Evolutionary conservation across 306 rosid genomes (phyloP).

Genomic region (Dalbergia cochinchinensis): DNA sequence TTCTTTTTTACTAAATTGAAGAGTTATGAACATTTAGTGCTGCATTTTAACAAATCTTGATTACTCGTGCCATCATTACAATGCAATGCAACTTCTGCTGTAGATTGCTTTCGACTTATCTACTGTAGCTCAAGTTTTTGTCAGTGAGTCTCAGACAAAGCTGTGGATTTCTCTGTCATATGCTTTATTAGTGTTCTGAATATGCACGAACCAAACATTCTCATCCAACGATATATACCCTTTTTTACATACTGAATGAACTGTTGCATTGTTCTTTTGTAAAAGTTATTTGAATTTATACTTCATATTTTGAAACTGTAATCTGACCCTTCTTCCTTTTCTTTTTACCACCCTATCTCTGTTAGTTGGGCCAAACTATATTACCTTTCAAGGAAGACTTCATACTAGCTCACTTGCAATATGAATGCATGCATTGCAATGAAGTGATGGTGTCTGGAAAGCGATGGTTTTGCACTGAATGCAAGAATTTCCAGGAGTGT

Average conservation of each 20-base stretch:
- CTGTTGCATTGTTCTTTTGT: neutral
- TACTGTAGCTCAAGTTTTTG: neutral
- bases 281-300: constrained; percentile 16
- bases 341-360: neutral
- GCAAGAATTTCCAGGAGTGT: constrained; percentile 69
- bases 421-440: constrained; percentile 61
- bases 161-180: neutral
- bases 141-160: neutral
- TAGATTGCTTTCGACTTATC: constrained; percentile 9
- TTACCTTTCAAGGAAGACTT: constrained; percentile 61
- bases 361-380: constrained; percentile 63
- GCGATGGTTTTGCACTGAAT: constrained; percentile 68
- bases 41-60: constrained; percentile 9
- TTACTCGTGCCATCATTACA: neutral
- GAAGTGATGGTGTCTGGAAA: constrained; percentile 59
- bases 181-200: neutral
- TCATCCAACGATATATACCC: constrained; percentile 17
- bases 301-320: neutral
- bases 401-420: constrained; percentile 64
- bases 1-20: neutral
- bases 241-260: constrained; percentile 4
- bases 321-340: constrained; percentile 41
- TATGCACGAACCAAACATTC: neutral
- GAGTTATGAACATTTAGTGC: neutral
- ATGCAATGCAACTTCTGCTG: neutral